A percentile compares a stretch with the other conserved stretches of the same genome.
Evolutionary conservation across 257 asterid genomes (phyloP).

Genomic region (Solanum pennellii): DNA sequence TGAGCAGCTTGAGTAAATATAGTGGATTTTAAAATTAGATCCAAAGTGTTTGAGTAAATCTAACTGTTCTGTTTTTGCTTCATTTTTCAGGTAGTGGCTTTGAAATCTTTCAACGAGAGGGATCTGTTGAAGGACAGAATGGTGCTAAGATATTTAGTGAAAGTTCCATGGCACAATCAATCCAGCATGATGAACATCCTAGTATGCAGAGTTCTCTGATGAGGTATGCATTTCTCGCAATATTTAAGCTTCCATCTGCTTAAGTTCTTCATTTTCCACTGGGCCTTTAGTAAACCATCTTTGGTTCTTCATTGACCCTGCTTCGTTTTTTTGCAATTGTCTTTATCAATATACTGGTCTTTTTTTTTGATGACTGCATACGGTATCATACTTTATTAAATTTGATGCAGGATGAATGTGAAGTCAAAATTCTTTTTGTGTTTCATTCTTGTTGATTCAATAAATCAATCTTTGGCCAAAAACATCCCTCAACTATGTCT

Average conservation of each 20-base stretch:
- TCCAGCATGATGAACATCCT: slow-evolving; percentile 26
- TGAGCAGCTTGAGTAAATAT: neutral
- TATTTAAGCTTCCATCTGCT: neutral
- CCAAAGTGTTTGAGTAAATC: neutral
- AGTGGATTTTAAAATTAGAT: neutral
- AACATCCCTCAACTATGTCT: neutral
- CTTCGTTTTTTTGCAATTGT: neutral
- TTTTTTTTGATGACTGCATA: neutral
- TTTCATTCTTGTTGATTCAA: neutral
- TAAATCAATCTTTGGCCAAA: neutral
- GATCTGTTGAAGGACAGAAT: slow-evolving; percentile 11
- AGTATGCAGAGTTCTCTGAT: slow-evolving; percentile 10
- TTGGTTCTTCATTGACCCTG: neutral
- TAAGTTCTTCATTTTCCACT: neutral
- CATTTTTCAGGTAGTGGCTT: slow-evolving; percentile 34
- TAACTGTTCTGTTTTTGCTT: neutral
- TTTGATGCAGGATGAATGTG: neutral
- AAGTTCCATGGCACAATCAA: slow-evolving; percentile 13
- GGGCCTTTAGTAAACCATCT: neutral
- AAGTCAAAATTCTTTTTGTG: neutral
- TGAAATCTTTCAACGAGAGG: slow-evolving; percentile 3
- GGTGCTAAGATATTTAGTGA: slow-evolving; percentile 23
- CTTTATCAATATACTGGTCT: neutral
- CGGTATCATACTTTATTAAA: neutral
- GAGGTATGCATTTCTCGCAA: slow-evolving; percentile 20